phyloP scores from a whole-genome alignment of 2,329 filamentous ascomycete species.

The Tolypocladium cylindrosporum region DNA sequence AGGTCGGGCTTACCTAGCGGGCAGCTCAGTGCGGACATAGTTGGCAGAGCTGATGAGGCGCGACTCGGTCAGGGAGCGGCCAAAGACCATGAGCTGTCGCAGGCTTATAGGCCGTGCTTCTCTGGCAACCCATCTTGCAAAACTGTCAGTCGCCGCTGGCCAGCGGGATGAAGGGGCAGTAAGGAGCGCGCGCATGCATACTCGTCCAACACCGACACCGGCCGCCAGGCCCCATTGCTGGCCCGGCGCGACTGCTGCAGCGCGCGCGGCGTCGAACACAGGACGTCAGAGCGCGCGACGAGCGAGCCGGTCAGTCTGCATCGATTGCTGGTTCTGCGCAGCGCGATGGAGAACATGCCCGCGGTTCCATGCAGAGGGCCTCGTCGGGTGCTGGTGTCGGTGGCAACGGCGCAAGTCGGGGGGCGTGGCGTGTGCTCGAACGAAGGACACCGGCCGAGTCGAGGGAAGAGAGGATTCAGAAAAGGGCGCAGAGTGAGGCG shows the following conservation, averaged over 20 bases:
- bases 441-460: background rate
- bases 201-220: constrained; percentile 56
- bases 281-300: constrained; percentile 1
- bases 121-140: constrained; percentile 77
- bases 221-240: constrained; percentile 43
- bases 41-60: constrained; percentile 91
- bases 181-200: constrained; percentile 24
- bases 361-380: constrained; percentile 23
- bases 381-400: background rate
- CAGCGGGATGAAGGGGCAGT: constrained; percentile 2
- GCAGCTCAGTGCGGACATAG: constrained; percentile 87
- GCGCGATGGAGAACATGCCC: constrained; percentile 35
- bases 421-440: background rate
- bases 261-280: background rate
- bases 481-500: background rate
- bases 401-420: background rate
- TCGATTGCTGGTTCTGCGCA: constrained; percentile 33
- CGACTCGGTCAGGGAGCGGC: constrained; percentile 80
- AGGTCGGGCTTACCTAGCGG: constrained; percentile 12
- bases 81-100: constrained; percentile 94
- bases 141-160: constrained; percentile 7
- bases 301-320: constrained; percentile 20
- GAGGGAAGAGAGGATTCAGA: background rate
- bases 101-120: constrained; percentile 93
- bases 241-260: constrained; percentile 9